Evolutionary conservation across 2,329 filamentous ascomycete genomes (phyloP).

Genomic region (Helicocarpus griseus): DNA sequence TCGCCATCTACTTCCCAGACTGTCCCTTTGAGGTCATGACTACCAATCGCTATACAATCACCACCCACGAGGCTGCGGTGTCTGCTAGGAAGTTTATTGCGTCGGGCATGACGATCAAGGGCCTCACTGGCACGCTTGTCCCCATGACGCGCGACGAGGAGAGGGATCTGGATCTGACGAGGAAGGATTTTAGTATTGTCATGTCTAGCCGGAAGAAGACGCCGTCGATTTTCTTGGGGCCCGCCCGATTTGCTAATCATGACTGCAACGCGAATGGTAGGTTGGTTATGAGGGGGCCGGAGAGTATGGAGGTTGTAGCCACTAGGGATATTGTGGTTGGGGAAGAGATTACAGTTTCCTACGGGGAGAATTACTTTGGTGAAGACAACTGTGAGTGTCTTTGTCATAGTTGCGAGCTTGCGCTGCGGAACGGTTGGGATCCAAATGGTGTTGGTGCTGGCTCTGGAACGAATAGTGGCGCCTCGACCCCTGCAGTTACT

Average conservation of each 20-base stretch:
- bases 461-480: conserved; percentile 25
- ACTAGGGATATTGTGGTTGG: conserved; percentile 71
- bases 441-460: conserved; percentile 29
- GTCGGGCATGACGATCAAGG: conserved; percentile 79
- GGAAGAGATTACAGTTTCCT: conserved; percentile 94
- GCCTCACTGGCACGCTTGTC: conserved; percentile 83
- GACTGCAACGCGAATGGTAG: conserved; percentile 89
- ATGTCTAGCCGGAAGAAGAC: conserved; percentile 87
- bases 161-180: conserved; percentile 63
- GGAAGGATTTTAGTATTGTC: conserved; percentile 95
- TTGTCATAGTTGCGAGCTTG: conserved; percentile 74
- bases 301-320: conserved; percentile 86
- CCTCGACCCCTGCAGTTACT: conserved; percentile 23
- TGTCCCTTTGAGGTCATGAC: conserved; percentile 90
- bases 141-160: conserved; percentile 89
- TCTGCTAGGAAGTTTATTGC: conserved; percentile 70
- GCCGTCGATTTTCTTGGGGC: conserved; percentile 85
- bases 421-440: conserved; percentile 73
- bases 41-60: conserved; percentile 91
- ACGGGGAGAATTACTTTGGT: conserved; percentile 93
- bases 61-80: conserved; percentile 77
- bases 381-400: conserved; percentile 91
- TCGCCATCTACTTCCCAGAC: conserved; percentile 85
- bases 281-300: conserved; percentile 70
- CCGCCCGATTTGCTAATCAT: conserved; percentile 93